Evolutionary conservation across 305 asterid genomes (phyloP), one percentile per base, ranked within the genome.

Genomic region (Rubia peregrina): DNA sequence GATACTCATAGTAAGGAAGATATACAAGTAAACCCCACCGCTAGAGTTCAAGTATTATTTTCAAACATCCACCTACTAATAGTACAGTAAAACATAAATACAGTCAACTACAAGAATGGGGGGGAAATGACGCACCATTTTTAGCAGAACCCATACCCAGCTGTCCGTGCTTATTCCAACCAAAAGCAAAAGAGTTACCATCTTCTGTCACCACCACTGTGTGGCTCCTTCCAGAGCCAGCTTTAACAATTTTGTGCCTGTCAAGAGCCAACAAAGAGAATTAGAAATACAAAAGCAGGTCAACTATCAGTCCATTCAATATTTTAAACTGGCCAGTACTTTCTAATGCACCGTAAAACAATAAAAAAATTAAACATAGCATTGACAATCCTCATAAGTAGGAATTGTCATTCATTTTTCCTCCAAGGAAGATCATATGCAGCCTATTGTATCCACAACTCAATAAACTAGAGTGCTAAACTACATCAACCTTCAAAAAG

Each of bases 81-180:
- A 51, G 41, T 51, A 48, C 67, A 61, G 65, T 55, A 38, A 53
- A 36, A 13, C 56, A 55, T 33, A 40, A 38, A 26, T 38, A 42
- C 6, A 21, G 67, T 16, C 30, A 48, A 51, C 21, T 4, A 9
- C 19, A 17, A 3, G 13, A 21, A 6, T 5, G 36, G 3, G 13
- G 53, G 36, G 57, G 33, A 21, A 33, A 59, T 10, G 49, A 60
- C 88, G 76, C 78, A 91, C 99, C 97, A 78, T 74, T 88, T 86
- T 87, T 94, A 17, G 73, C 75, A 43, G 96, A 89, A 65, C 99
- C 96, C 44, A 86, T 78, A 65, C 97, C 99, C 24, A 94, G 88
- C 78, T 89, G 97, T 67, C 99, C 99, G 38, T 88, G 91, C 77
- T 94, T 91, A 76, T 94, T 94, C 96, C 95, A 94, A 67, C 99